Base-by-base conservation (phyloP, 2,329 filamentous ascomycete genomes). In the Penicillium oxalicum region DNA sequence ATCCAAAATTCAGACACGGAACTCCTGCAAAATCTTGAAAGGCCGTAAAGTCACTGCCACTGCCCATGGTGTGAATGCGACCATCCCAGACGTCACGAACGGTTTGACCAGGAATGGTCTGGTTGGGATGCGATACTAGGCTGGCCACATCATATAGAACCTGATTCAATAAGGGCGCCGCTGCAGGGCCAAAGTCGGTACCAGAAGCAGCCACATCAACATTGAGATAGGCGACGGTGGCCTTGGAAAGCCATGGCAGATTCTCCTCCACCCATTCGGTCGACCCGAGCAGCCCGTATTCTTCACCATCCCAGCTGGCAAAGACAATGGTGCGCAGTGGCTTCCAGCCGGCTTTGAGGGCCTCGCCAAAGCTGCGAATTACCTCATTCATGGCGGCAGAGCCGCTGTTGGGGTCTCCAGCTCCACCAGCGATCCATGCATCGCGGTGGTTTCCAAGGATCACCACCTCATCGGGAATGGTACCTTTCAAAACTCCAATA, bases 261-360 rank as follows among this genome's bases (percentile, higher is more conserved):
- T 88, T 88, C 57, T 95, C 88, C 64, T 95, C 90, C 0, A 95
- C 88, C 89, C 90, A 95, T 64, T 95, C 91, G 0, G 91, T 95
- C 45, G 84, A 89, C 4, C 91, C 91, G 11, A 95, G 69, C 4
- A 95, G 77, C 0, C 87, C 88, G 57, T 95, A 95, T 68, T 95
- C 90, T 69, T 89, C 86, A 29, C 84, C 85, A 54, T 89, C 86
- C 86, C 85, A 88, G 65, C 81, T 85, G 82, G 87, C 90, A 63
- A 96, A 91, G 36, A 96, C 88, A 48, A 97, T 88, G 0, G 91
- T 97, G 24, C 91, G 85, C 18, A 90, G 77, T 0, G 93, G 88
- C 66, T 85, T 88, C 88, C 88, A 94, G 11, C 88, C 88, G 26
- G 77, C 78, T 26, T 82, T 77, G 2, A 90, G 67, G 5, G 88